Percentiles rank a stretch among this genome's conserved stretches.
Evolutionary conservation across 2,329 filamentous ascomycete species (phyloP).

Genomic region (Endoconidiophora polonica): DNA sequence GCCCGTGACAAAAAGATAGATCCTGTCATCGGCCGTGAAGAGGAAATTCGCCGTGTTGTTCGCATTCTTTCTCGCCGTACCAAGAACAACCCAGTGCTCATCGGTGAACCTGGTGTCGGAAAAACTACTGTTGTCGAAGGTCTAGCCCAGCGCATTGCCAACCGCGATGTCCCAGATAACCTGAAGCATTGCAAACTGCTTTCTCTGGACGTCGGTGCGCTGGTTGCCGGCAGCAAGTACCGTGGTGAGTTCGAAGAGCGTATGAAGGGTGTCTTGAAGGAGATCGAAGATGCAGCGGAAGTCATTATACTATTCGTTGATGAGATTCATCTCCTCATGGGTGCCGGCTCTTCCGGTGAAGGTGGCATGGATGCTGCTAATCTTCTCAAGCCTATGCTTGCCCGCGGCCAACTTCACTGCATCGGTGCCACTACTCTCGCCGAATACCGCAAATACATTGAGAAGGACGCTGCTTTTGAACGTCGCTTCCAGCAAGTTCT

Average conservation of each 20-base stretch:
- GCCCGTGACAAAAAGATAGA: constrained; percentile 96
- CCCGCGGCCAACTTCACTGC: constrained; percentile 89
- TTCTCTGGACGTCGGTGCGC: constrained; percentile 83
- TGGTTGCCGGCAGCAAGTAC: constrained; percentile 96
- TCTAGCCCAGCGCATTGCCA: constrained; percentile 86
- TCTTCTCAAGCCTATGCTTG: constrained; percentile 93
- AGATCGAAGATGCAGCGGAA: constrained; percentile 86
- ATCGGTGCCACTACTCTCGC: constrained; percentile 90
- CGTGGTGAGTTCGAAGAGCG: constrained; percentile 96
- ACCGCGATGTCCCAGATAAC: constrained; percentile 90
- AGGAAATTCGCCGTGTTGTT: constrained; percentile 83
- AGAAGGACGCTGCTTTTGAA: constrained; percentile 96
- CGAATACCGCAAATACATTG: constrained; percentile 97
- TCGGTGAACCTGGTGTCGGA: constrained; percentile 93
- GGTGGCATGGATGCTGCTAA: constrained; percentile 99
- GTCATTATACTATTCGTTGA: constrained; percentile 98
- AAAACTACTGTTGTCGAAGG: constrained; percentile 98
- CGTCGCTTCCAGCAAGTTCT: constrained; percentile 96
- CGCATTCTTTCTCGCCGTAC: constrained; percentile 83
- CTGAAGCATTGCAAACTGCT: constrained; percentile 85
- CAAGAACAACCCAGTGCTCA: constrained; percentile 97
- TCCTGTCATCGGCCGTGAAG: constrained; percentile 89
- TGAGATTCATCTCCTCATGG: constrained; percentile 97
- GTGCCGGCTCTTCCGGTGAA: constrained; percentile 82
- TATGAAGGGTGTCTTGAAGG: constrained; percentile 97